phyloP scores from a whole-genome alignment of 495 filamentous ascomycete genomes.

The Talaromyces nanjingensis region DNA sequence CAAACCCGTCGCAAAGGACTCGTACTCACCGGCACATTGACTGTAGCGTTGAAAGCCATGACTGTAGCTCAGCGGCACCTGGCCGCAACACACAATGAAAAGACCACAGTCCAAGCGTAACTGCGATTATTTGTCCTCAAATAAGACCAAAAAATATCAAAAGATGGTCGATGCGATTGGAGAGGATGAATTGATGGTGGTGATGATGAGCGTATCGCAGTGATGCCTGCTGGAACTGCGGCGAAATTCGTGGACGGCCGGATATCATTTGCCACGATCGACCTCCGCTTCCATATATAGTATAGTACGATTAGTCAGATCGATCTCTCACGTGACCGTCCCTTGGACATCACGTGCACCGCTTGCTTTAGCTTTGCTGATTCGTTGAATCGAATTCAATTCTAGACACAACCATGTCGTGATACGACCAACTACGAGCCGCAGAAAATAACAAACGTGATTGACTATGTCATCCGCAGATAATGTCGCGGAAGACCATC shows the following conservation, averaged over 20 bases:
- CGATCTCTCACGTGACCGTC: background rate
- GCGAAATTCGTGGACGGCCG: slow-evolving; percentile 3
- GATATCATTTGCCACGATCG: slow-evolving; percentile 1
- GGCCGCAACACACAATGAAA: slow-evolving; percentile 26
- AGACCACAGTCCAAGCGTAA: background rate
- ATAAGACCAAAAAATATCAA: background rate
- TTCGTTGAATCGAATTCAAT: background rate
- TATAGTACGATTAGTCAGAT: background rate
- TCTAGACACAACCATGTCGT: background rate
- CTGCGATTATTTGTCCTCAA: background rate
- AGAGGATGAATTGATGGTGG: background rate
- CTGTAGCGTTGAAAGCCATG: slow-evolving; percentile 45
- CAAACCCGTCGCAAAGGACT: background rate
- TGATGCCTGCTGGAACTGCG: background rate
- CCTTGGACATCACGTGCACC: background rate
- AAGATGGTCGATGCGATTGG: background rate
- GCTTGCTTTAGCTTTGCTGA: background rate
- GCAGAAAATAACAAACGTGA: background rate
- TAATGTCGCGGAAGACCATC: slow-evolving; percentile 43
- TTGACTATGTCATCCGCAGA: background rate
- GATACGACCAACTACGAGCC: background rate
- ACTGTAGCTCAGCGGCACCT: slow-evolving; percentile 34
- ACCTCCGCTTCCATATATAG: background rate
- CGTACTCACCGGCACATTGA: slow-evolving; percentile 31
- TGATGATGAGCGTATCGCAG: background rate